Evolutionary conservation across 257 asterid species (phyloP), one percentile per base, ranked within the genome.

Genomic region (Salvia splendens): DNA sequence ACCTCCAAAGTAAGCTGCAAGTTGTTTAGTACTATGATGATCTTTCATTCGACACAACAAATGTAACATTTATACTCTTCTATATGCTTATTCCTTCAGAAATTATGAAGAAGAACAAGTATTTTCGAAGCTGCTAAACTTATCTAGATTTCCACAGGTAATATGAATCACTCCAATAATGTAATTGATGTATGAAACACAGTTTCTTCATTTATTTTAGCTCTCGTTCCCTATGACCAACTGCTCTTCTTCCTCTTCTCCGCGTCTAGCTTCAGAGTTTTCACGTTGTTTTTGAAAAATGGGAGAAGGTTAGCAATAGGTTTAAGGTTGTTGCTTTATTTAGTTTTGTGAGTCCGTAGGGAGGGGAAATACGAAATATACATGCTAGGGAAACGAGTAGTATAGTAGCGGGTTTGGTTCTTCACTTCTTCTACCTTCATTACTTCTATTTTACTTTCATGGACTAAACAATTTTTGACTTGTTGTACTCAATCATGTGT

Each of bases 111-210:
- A 85, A 76, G 83, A 72, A 66, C 68, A 53, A 78, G 30, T 69
- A 41, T 83, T 83, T 73, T 76, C 79, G 5, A 77, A 83, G 41
- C 79, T 91, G 73, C 79, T 91, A 38, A 75, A 80, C 68, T 81
- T 91, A 53, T 85, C 96, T 74, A 83, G 84, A 70, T 91, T 86
- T 80, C 96, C 91, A 48, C 90, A 88, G 86, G 96, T 80, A 69
- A 78, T 7, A n/a, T 41, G 40, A 47, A 17, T 45, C 4, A 12
- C 45, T 20, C 38, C 7, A 2, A 6, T 36, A 5, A n/a, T 32
- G 49, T 33, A 38, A n/a, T 30, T 59, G 48, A 20, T 5, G 0
- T 45, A 66, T 51, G 20, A 24, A 52, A 4, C 49, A 45, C 48
- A 24, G 11, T 41, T 57, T 16, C 47, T 56, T 12, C 20, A 9